A percentile compares a stretch with the other conserved stretches of the same genome.
These are phyloP conservation scores for Linnemannia hyalina DNA, from an alignment of 192 early-diverging fungal genomes.

Conservation along the genomic window DNA sequence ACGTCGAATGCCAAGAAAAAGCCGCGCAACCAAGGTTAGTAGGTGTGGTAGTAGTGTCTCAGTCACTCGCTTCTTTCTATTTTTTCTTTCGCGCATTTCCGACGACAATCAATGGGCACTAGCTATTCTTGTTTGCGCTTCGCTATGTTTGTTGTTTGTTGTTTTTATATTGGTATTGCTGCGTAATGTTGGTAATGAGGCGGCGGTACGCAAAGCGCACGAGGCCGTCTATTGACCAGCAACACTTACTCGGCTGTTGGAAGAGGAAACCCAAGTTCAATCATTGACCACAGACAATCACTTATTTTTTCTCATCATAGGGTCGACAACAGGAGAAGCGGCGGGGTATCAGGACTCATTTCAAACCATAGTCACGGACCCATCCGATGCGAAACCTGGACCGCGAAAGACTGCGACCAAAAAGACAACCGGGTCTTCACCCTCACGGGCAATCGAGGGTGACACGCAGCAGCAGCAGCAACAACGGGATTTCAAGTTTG, in stretches of 20 bases:
- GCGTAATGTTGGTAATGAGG: too few relatives aligned
- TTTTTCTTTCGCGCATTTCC: too few relatives aligned
- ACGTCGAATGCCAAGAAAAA: slow-evolving; percentile 44
- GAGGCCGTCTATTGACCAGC: too few relatives aligned
- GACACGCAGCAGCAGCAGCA: not conserved
- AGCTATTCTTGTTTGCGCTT: too few relatives aligned
- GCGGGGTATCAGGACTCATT: slow-evolving; percentile 36
- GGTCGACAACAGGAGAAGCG: not conserved
- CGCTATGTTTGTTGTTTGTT: too few relatives aligned
- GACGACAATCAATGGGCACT: too few relatives aligned
- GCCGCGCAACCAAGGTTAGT: slow-evolving; percentile 32
- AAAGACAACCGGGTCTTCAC: slow-evolving; percentile 12
- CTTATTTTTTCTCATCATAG: not conserved
- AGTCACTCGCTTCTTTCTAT: not conserved
- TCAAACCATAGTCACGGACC: slow-evolving; percentile 17
- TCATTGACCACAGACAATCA: not conserved
- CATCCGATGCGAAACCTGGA: slow-evolving; percentile 5
- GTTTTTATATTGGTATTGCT: too few relatives aligned
- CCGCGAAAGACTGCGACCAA: not conserved
- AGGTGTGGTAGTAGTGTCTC: too few relatives aligned
- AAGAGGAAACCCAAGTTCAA: too few relatives aligned
- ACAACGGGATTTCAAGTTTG: slow-evolving; percentile 20
- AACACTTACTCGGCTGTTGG: too few relatives aligned
- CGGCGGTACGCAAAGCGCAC: too few relatives aligned
- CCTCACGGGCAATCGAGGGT: not conserved